Evolutionary conservation across 2,329 filamentous ascomycete genomes (phyloP).

Genomic region (Blumeriella jaapii): DNA sequence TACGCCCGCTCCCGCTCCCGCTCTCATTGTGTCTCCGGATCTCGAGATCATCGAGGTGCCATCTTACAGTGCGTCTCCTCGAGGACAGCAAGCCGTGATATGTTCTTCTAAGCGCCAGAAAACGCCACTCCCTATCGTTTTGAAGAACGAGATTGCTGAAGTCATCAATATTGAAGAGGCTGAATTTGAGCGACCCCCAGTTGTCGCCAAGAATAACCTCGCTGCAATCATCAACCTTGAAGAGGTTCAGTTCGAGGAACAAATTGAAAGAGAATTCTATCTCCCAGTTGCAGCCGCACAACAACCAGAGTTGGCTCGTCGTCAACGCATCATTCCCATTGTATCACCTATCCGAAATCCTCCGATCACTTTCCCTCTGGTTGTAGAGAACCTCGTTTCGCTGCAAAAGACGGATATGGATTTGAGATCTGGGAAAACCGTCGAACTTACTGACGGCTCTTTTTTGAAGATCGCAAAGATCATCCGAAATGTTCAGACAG

Average conservation of each 20-base stretch:
- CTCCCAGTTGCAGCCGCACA: not conserved
- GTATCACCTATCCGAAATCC: no score
- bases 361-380: not conserved
- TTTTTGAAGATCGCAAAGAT: constrained; percentile 33
- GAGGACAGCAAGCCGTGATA: no score
- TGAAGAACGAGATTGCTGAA: no score
- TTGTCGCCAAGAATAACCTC: no score
- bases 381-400: not conserved
- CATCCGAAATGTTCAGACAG: constrained; percentile 16
- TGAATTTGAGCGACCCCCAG: no score
- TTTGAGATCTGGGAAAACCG: constrained; percentile 5
- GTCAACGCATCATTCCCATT: no score
- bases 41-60: not conserved
- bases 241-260: not conserved
- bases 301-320: no score
- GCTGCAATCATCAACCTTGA: constrained; percentile 1
- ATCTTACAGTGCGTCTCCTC: not conserved
- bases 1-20: no score
- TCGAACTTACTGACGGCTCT: constrained; percentile 12
- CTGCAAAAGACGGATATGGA: not conserved
- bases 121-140: no score
- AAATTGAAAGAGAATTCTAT: constrained; percentile 4
- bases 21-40: no score
- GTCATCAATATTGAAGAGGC: no score
- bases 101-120: no score